Evolutionary conservation across 441 rosid species (phyloP).

Genomic region (Croton setiger): DNA sequence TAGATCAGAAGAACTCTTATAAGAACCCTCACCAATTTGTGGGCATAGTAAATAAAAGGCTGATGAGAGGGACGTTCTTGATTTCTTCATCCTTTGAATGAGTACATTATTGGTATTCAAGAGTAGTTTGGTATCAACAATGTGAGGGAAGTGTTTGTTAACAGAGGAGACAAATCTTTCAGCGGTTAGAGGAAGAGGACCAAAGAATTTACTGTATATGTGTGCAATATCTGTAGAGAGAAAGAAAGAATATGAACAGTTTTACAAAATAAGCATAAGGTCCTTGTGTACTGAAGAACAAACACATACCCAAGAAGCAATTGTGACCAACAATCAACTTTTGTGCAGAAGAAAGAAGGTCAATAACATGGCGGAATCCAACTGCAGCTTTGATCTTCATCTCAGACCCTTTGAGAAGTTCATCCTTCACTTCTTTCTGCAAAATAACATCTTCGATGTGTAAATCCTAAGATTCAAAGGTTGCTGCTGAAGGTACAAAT

Average conservation of each 20-base stretch:
- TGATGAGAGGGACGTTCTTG: slow-evolving; percentile 65
- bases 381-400: slow-evolving; percentile 55
- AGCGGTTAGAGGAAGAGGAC: slow-evolving; percentile 67
- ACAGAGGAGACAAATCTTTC: slow-evolving; percentile 63
- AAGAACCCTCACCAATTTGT: slow-evolving; percentile 48
- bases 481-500: not conserved
- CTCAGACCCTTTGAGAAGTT: slow-evolving; percentile 42
- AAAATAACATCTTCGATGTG: not conserved
- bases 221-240: slow-evolving; percentile 77
- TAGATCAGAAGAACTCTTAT: slow-evolving; percentile 27
- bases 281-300: slow-evolving; percentile 16
- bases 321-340: slow-evolving; percentile 93
- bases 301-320: slow-evolving; percentile 75
- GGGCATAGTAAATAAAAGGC: slow-evolving; percentile 77
- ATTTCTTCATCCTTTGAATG: slow-evolving; percentile 54
- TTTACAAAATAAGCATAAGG: slow-evolving; percentile 13
- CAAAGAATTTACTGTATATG: slow-evolving; percentile 69
- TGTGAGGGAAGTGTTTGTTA: slow-evolving; percentile 58
- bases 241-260: slow-evolving; percentile 21
- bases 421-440: slow-evolving; percentile 72
- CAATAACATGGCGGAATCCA: slow-evolving; percentile 90
- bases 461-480: not conserved
- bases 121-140: slow-evolving; percentile 86
- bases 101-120: slow-evolving; percentile 53
- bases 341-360: slow-evolving; percentile 69